Percentiles rank a stretch among this genome's conserved stretches.
Evolutionary conservation across 1,139 yeast genomes (phyloP).

Genomic region (Candida freyschussii): DNA sequence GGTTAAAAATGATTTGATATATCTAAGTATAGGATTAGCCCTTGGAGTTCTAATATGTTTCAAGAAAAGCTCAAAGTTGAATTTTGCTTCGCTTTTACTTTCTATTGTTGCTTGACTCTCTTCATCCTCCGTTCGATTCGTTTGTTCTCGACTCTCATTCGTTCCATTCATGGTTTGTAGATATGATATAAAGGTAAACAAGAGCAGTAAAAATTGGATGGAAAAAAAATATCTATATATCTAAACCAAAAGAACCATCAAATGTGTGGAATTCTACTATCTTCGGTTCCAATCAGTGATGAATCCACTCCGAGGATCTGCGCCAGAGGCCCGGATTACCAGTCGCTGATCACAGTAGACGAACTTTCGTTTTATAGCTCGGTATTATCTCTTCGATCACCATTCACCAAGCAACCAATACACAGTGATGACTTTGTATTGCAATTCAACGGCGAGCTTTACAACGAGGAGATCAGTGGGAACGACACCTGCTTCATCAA

Average conservation of each 20-base stretch:
- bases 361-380: constrained; percentile 49
- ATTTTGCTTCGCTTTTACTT: constrained; percentile 26
- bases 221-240: too few relatives aligned
- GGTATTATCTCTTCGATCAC: constrained; percentile 72
- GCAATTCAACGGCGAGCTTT: constrained; percentile 89
- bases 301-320: constrained; percentile 39
- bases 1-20: constrained; percentile 71
- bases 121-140: background rate
- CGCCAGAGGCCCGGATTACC: constrained; percentile 54
- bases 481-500: constrained; percentile 49
- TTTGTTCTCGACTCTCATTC: background rate
- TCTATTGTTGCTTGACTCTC: too few relatives aligned
- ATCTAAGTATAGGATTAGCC: constrained; percentile 88
- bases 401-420: constrained; percentile 71
- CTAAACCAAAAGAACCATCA: too few relatives aligned
- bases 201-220: too few relatives aligned
- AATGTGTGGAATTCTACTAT: constrained; percentile 44
- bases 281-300: constrained; percentile 25
- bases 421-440: constrained; percentile 34
- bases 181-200: too few relatives aligned
- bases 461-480: constrained; percentile 47
- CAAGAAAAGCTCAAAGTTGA: constrained; percentile 81
- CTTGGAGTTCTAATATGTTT: constrained; percentile 63
- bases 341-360: constrained; percentile 20
- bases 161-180: background rate